A percentile compares a stretch with the other conserved stretches of the same genome.
These are phyloP conservation scores for Penicillium sp. DNA, from an alignment of 2,329 filamentous ascomycete species.

Conservation along the genomic window DNA sequence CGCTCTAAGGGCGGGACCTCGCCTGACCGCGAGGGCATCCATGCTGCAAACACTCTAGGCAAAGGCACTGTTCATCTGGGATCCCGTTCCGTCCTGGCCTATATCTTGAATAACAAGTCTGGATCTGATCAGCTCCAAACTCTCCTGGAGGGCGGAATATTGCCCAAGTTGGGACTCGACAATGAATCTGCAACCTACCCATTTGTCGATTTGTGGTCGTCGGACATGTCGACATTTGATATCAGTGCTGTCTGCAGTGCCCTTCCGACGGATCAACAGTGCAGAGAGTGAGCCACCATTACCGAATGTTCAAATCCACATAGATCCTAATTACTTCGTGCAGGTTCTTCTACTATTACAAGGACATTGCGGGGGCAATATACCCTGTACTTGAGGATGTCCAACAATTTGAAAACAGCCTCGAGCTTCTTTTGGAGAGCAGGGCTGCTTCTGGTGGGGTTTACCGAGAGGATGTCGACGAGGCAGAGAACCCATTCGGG, in stretches of 20 bases:
- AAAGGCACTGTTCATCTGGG: constrained; percentile 60
- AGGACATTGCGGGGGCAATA: constrained; percentile 56
- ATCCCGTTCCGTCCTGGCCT: constrained; percentile 58
- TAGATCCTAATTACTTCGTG: constrained; percentile 2
- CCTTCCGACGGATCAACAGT: constrained; percentile 55
- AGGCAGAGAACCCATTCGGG: constrained; percentile 54
- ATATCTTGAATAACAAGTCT: constrained; percentile 54
- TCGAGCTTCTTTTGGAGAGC: constrained; percentile 52
- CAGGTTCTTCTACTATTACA: constrained; percentile 55
- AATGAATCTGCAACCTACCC: constrained; percentile 63
- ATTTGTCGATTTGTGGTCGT: constrained; percentile 62
- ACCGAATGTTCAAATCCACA: background rate
- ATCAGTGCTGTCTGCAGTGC: constrained; percentile 56
- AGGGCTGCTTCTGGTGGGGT: constrained; percentile 44
- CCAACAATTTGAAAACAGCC: constrained; percentile 51
- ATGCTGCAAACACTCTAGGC: constrained; percentile 56
- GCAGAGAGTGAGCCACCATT: constrained; percentile 44
- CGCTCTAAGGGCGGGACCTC: constrained; percentile 32
- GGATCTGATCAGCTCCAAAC: constrained; percentile 49
- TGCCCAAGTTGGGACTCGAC: constrained; percentile 60
- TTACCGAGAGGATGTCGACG: constrained; percentile 44
- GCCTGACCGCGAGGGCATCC: constrained; percentile 52
- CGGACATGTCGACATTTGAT: constrained; percentile 55
- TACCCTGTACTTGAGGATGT: constrained; percentile 59
- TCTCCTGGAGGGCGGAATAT: constrained; percentile 56